These are phyloP conservation scores for Dryas octopetala DNA, from an alignment of 306 rosid species.

Conservation along the genomic window DNA sequence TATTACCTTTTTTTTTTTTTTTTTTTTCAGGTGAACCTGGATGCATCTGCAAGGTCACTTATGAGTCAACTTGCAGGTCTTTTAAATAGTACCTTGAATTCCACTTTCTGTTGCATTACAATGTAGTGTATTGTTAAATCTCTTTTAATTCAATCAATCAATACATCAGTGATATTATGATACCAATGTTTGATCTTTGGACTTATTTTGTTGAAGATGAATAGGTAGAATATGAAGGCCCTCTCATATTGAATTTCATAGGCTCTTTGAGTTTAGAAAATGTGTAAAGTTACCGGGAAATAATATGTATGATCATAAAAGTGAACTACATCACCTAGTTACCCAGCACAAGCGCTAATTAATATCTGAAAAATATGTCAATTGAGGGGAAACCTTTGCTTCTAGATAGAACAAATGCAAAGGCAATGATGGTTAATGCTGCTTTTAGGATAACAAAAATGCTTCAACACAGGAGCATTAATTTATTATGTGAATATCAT, in stretches of 20 bases:
- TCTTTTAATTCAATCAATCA: neutral
- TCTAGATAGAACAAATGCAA: too few relatives aligned
- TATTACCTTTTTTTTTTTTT: neutral
- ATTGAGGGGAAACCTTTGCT: too few relatives aligned
- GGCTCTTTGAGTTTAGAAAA: neutral
- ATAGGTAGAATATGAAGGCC: neutral
- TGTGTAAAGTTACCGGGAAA: neutral
- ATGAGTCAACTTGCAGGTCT: constrained; percentile 84
- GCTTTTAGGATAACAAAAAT: too few relatives aligned
- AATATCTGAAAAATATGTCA: too few relatives aligned
- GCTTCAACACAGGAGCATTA: neutral
- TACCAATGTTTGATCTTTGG: neutral
- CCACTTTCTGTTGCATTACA: neutral
- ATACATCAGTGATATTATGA: neutral
- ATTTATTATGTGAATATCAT: neutral
- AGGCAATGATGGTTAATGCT: too few relatives aligned
- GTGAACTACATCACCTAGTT: constrained; percentile 1
- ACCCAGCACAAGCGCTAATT: neutral
- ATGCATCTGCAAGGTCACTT: constrained; percentile 78
- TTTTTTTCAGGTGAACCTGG: constrained; percentile 67
- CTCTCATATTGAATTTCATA: neutral
- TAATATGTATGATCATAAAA: neutral
- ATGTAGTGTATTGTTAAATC: neutral
- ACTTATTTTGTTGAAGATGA: neutral
- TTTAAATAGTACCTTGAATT: constrained; percentile 26